A percentile compares a stretch with the other conserved stretches of the same genome.
Conservation (phyloP, 805 yeast genomes). For the Sugiyamaella chiloensis region DNA sequence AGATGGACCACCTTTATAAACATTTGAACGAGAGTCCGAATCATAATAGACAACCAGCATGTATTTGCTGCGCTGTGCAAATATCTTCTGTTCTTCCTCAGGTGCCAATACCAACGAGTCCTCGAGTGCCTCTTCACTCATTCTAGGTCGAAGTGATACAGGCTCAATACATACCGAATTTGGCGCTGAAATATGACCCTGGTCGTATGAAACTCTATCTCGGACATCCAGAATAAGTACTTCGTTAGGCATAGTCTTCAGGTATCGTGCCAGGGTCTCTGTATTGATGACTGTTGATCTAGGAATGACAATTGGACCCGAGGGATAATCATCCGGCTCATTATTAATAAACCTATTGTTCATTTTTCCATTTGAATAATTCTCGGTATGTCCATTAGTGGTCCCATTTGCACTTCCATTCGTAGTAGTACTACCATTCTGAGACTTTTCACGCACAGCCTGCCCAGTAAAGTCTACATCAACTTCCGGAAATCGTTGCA, state of each 20-base stretch:
- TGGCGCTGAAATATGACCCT: constrained; percentile 57
- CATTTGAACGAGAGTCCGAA: constrained; percentile 29
- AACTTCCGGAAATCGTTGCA: background rate
- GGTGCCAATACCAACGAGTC: constrained; percentile 57
- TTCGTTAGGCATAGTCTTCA: constrained; percentile 25
- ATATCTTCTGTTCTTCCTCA: constrained; percentile 50
- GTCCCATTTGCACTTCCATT: background rate
- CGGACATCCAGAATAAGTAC: constrained; percentile 73
- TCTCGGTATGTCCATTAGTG: background rate
- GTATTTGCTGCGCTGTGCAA: constrained; percentile 51
- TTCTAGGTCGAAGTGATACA: constrained; percentile 45
- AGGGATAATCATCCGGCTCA: background rate
- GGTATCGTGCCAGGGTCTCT: constrained; percentile 26
- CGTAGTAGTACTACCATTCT: too few species aligned
- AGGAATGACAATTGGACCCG: constrained; percentile 25
- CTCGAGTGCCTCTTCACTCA: constrained; percentile 66
- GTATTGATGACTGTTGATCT: constrained; percentile 28
- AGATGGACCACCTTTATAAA: constrained; percentile 24
- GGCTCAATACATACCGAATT: constrained; percentile 79
- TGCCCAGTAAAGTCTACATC: background rate
- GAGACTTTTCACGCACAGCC: too few species aligned
- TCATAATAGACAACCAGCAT: constrained; percentile 69
- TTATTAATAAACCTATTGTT: too few species aligned
- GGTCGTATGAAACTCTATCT: constrained; percentile 54
- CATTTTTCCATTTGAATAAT: background rate